A percentile compares a stretch with the other conserved stretches of the same genome.
Evolutionary conservation across 164 flowering plant species (phyloP).

Genomic region (Hamamelis virginiana): DNA sequence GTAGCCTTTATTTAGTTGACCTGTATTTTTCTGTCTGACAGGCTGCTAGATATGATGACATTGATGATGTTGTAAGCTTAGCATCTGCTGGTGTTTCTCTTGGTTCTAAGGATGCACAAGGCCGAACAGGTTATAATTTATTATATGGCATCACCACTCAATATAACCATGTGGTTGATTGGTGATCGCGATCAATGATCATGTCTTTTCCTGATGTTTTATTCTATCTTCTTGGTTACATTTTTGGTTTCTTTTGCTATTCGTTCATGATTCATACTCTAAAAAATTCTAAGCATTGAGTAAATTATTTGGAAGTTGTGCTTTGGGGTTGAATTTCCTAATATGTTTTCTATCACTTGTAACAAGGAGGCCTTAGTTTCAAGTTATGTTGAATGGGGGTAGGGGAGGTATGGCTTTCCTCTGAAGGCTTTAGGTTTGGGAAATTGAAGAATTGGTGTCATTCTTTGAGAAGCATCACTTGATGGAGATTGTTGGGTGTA

Average conservation of each 20-base stretch:
- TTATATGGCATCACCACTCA: background rate
- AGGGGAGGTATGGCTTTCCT: too few relatives aligned
- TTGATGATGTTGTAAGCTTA: constrained; percentile 67
- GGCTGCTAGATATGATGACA: constrained; percentile 91
- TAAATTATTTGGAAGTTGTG: background rate
- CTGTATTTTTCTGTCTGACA: constrained; percentile 23
- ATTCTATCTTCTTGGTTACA: background rate
- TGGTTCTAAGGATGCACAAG: constrained; percentile 71
- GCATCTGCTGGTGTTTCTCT: constrained; percentile 69
- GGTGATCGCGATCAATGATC: too few relatives aligned
- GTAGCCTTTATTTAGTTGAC: background rate
- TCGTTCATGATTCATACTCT: background rate
- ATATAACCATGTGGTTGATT: background rate
- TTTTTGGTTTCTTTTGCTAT: background rate
- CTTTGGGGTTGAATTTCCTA: too few relatives aligned
- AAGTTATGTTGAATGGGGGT: too few relatives aligned
- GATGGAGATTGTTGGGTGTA: too few relatives aligned
- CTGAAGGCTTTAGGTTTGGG: too few relatives aligned
- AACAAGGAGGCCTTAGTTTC: too few relatives aligned
- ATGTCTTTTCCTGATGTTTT: background rate
- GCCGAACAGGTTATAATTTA: constrained; percentile 66
- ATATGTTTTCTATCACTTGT: too few relatives aligned
- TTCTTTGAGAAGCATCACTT: too few relatives aligned
- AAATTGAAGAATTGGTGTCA: too few relatives aligned
- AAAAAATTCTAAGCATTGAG: background rate